Evolutionary conservation across 768 basidiomycete species (phyloP), one percentile per base, ranked within the genome.

Genomic region (Amanita muscaria): DNA sequence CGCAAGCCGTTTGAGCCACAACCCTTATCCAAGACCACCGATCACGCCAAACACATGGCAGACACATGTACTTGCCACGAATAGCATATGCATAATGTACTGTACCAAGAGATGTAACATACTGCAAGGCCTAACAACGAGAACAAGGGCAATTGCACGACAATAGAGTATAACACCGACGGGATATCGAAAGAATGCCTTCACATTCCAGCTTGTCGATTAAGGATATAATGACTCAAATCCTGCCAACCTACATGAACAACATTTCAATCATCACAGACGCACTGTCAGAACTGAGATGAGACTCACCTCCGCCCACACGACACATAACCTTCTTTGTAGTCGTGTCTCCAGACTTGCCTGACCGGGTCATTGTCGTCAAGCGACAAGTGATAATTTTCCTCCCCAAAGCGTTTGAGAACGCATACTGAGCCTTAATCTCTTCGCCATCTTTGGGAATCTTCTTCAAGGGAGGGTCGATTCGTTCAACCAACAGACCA

Each of bases 301-400:
- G 36, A 41, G 5, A 69, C 79, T 56, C 51, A 81, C 87, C 87
- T 62, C 86, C 88, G 36, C 89, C 89, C 49, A 92, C 83, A 48
- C 89, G 80, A 64, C 84, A 88, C 83, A 93, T 85, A 23, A 92
- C 89, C 63, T 89, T 92, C 76, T 84, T 88, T 47, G 64, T 76
- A 53, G 70, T 68, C 51, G 65, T 72, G 37, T 64, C 66, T 45
- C 69, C 68, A 39, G 68, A 60, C 57, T 69, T 70, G 18, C 70
- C 71, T 9, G 74, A 64, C 38, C 89, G 75, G 42, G 79, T 77
- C 57, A 88, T 68, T 36, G 87, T 85, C 35, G 88, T 86, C 63
- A 93, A 64, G 52, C 83, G 76, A 60, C 85, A 88, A 19, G 80
- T 83, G 27, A 93, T 73, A 27, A 81, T 70, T 67, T 88, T 90